Conservation (phyloP, 2,329 filamentous ascomycete genomes). For the Eutypella sp. region DNA sequence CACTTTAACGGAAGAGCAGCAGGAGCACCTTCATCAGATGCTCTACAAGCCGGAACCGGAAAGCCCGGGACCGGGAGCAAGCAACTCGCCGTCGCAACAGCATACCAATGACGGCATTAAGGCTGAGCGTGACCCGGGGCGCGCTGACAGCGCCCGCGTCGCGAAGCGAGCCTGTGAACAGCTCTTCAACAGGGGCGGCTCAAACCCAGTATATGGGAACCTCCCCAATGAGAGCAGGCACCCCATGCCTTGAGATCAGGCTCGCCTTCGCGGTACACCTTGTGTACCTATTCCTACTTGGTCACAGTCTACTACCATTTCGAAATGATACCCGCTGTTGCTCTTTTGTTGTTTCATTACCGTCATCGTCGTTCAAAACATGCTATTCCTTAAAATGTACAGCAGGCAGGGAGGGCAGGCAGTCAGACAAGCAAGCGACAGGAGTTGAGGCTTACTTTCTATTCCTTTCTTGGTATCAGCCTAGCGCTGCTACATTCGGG, state of each 20-base stretch:
- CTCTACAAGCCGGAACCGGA: constrained; percentile 20
- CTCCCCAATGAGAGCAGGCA: background rate
- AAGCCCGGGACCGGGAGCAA: constrained; percentile 7
- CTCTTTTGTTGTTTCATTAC: too few species aligned
- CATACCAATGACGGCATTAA: constrained; percentile 7
- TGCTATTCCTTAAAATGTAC: too few species aligned
- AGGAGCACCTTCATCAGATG: constrained; percentile 26
- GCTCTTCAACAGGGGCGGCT: background rate
- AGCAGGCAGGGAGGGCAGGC: too few species aligned
- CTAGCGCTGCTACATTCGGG: too few species aligned
- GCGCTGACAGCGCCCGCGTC: constrained; percentile 29
- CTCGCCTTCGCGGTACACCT: too few species aligned
- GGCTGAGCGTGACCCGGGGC: constrained; percentile 11
- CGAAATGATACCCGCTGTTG: too few species aligned
- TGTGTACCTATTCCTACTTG: too few species aligned
- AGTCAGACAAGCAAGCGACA: too few species aligned
- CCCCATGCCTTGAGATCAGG: background rate
- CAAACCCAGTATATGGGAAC: background rate
- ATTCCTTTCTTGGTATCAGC: too few species aligned
- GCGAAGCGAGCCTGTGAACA: constrained; percentile 30
- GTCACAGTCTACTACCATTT: background rate
- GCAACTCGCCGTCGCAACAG: background rate
- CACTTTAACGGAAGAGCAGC: constrained; percentile 26
- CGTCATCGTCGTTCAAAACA: too few species aligned
- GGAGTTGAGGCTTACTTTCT: too few species aligned